Conservation (phyloP, 2,329 filamentous ascomycete species). For the Epichloe aotearoae region DNA sequence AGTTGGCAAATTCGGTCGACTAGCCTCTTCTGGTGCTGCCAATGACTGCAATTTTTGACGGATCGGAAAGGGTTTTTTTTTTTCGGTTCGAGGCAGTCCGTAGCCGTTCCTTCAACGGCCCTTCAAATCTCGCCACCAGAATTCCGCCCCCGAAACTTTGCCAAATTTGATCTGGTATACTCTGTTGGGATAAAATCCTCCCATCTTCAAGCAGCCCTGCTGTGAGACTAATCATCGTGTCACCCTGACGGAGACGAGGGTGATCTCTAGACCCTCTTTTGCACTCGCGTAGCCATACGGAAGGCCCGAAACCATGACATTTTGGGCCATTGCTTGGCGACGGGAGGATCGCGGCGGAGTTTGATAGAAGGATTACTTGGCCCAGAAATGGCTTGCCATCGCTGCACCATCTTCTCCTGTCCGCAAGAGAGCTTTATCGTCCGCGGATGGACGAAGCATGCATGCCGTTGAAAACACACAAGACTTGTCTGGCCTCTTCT, state of each 20-base stretch:
- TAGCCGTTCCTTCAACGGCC: neutral
- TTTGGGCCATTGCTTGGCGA: slow-evolving; percentile 1
- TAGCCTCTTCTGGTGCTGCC: neutral
- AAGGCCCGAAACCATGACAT: slow-evolving; percentile 3
- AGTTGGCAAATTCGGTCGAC: neutral
- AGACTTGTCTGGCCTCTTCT: neutral
- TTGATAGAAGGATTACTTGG: neutral
- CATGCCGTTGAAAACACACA: neutral
- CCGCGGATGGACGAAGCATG: neutral
- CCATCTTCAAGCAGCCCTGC: neutral
- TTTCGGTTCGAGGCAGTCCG: no score
- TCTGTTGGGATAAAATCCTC: neutral
- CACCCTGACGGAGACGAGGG: slow-evolving; percentile 2
- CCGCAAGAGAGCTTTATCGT: neutral
- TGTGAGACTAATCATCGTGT: slow-evolving; percentile 6
- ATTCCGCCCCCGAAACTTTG: neutral
- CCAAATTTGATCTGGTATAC: neutral
- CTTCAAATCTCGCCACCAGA: neutral
- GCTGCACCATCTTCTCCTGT: neutral
- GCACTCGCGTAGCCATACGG: slow-evolving; percentile 5
- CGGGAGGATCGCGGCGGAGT: neutral
- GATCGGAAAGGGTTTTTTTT: no score
- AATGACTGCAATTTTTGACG: no score
- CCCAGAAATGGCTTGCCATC: neutral
- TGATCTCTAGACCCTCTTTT: slow-evolving; percentile 1